phyloP scores from a whole-genome alignment of 768 basidiomycete species.

The Albatrellus ellisii region DNA sequence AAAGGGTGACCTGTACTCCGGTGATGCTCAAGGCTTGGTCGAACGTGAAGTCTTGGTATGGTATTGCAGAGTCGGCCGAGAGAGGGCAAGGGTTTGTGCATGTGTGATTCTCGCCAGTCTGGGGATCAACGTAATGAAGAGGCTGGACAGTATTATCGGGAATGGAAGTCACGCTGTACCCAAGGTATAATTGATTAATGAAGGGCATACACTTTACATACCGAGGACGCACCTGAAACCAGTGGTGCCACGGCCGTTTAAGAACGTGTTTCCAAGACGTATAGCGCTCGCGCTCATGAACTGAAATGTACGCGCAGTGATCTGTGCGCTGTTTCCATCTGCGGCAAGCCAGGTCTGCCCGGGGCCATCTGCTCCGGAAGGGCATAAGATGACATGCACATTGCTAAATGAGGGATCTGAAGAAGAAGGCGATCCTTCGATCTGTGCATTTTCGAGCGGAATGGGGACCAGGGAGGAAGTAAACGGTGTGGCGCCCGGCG shows the following conservation, averaged over 20 bases:
- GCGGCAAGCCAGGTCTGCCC: conserved; percentile 78
- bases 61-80: conserved; percentile 56
- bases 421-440: conserved; percentile 52
- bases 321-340: conserved; percentile 53
- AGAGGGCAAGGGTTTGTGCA: conserved; percentile 76
- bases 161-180: conserved; percentile 62
- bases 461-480: conserved; percentile 84
- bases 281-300: conserved; percentile 68
- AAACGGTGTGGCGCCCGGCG: conserved; percentile 70
- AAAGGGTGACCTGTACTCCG: conserved; percentile 78
- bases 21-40: conserved; percentile 48
- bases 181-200: conserved; percentile 10
- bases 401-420: conserved; percentile 44
- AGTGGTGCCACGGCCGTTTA: conserved; percentile 69
- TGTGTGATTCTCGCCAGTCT: conserved; percentile 58
- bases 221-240: conserved; percentile 56
- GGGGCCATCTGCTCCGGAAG: conserved; percentile 65
- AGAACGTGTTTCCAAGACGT: conserved; percentile 86
- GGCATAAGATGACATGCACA: conserved; percentile 70
- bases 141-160: conserved; percentile 78
- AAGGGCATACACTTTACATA: conserved; percentile 3
- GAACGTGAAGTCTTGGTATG: conserved; percentile 94
- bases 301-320: conserved; percentile 67
- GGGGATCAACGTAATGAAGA: conserved; percentile 67
- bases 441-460: conserved; percentile 44